phyloP scores from a whole-genome alignment of 2,329 filamentous ascomycete genomes.

The Nemania diffusa region DNA sequence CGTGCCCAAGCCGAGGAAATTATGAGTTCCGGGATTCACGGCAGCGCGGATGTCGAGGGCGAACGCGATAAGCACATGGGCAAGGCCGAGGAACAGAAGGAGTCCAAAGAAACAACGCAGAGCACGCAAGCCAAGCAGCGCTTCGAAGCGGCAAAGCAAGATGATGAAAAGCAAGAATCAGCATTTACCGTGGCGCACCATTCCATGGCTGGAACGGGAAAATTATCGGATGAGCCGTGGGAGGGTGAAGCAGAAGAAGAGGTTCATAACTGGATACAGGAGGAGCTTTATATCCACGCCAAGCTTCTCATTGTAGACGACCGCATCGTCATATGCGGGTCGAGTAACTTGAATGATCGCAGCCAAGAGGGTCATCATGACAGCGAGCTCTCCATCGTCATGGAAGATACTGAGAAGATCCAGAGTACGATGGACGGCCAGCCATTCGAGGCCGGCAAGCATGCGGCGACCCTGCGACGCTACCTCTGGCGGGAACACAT shows the following conservation, averaged over 20 bases:
- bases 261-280: slow-evolving; percentile 89
- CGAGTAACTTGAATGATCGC: slow-evolving; percentile 91
- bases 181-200: slow-evolving; percentile 74
- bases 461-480: slow-evolving; percentile 81
- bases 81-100: slow-evolving; percentile 51
- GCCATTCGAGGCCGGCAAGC: slow-evolving; percentile 80
- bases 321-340: slow-evolving; percentile 83
- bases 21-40: slow-evolving; percentile 79
- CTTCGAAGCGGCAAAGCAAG: slow-evolving; percentile 62
- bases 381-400: slow-evolving; percentile 88
- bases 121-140: slow-evolving; percentile 60
- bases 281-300: slow-evolving; percentile 94
- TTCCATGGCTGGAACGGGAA: slow-evolving; percentile 77
- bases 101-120: slow-evolving; percentile 48
- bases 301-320: slow-evolving; percentile 94
- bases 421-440: slow-evolving; percentile 81
- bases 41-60: slow-evolving; percentile 57
- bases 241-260: slow-evolving; percentile 80
- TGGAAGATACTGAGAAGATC: slow-evolving; percentile 81
- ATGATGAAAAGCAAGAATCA: slow-evolving; percentile 52
- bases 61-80: slow-evolving; percentile 63
- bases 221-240: slow-evolving; percentile 76
- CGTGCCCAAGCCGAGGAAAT: slow-evolving; percentile 89
- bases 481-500: slow-evolving; percentile 93
- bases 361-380: slow-evolving; percentile 89